These are phyloP conservation scores for Tuber indicum DNA, from an alignment of 495 filamentous ascomycete genomes.

Conservation along the genomic window DNA sequence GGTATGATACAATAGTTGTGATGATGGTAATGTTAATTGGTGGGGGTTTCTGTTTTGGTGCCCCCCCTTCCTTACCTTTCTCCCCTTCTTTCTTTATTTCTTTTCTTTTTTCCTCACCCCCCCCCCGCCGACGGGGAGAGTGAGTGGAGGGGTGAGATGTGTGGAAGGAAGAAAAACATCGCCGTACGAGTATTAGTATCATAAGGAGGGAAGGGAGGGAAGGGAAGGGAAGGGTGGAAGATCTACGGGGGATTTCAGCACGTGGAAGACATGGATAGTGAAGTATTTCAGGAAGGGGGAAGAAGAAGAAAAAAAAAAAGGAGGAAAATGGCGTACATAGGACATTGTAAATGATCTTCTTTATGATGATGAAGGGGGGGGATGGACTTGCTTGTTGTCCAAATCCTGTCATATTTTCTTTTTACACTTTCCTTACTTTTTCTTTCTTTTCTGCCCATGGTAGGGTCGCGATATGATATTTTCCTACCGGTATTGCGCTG, in stretches of 20 bases:
- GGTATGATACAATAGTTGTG: no score
- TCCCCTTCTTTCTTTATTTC: neutral
- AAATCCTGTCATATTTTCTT: neutral
- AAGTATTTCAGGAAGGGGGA: neutral
- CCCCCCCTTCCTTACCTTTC: neutral
- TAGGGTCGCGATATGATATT: neutral
- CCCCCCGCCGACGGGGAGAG: neutral
- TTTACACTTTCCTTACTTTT: neutral
- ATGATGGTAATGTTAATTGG: neutral
- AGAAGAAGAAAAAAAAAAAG: slow-evolving; percentile 5
- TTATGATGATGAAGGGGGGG: neutral
- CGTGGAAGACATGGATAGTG: slow-evolving; percentile 6
- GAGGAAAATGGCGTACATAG: neutral
- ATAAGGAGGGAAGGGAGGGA: neutral
- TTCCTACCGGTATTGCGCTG: neutral
- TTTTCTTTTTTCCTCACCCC: neutral
- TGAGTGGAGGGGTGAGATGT: neutral
- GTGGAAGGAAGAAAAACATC: neutral
- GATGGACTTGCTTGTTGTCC: neutral
- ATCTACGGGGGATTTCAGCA: slow-evolving; percentile 1
- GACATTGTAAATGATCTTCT: slow-evolving; percentile 11
- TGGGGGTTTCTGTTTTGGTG: neutral
- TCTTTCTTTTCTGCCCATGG: neutral
- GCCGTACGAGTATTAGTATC: neutral
- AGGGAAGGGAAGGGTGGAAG: neutral